Evolutionary conservation across 768 basidiomycete species (phyloP).

Genomic region (Zangia roseola): DNA sequence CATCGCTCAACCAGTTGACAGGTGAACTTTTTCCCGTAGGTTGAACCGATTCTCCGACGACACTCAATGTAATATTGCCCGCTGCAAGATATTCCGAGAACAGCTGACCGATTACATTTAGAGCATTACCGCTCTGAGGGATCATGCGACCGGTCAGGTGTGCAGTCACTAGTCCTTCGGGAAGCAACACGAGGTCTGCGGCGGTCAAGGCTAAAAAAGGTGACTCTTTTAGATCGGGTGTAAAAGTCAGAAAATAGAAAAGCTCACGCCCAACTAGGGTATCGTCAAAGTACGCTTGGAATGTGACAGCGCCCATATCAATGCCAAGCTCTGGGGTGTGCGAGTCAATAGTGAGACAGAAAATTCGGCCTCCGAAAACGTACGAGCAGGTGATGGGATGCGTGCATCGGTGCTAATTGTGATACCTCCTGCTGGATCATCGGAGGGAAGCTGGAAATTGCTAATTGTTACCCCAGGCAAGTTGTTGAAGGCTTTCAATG

Average conservation of each 20-base stretch:
- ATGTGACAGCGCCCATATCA: constrained; percentile 61
- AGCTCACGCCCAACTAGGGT: constrained; percentile 59
- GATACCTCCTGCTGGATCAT: constrained; percentile 68
- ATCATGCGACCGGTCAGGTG: constrained; percentile 65
- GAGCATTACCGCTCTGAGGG: constrained; percentile 54
- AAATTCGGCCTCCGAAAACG: constrained; percentile 28
- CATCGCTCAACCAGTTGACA: constrained; percentile 65
- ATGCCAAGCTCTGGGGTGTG: constrained; percentile 58
- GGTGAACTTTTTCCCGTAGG: constrained; percentile 50
- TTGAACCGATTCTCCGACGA: constrained; percentile 59
- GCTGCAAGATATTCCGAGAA: constrained; percentile 67
- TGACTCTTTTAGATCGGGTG: background rate
- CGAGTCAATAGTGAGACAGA: constrained; percentile 11
- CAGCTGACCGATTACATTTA: constrained; percentile 56
- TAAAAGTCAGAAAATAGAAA: background rate
- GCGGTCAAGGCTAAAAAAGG: constrained; percentile 48
- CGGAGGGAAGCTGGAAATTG: constrained; percentile 68
- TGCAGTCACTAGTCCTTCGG: constrained; percentile 44
- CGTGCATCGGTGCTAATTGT: constrained; percentile 63
- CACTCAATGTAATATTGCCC: constrained; percentile 58
- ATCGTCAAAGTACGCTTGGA: constrained; percentile 59
- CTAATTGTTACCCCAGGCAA: constrained; percentile 69
- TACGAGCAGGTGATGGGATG: constrained; percentile 67
- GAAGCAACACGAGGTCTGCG: constrained; percentile 47
- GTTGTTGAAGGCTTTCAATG: constrained; percentile 69